Evolutionary conservation across 345 rosid species (phyloP), one percentile per base, ranked within the genome.

Genomic region (Pistacia vera): DNA sequence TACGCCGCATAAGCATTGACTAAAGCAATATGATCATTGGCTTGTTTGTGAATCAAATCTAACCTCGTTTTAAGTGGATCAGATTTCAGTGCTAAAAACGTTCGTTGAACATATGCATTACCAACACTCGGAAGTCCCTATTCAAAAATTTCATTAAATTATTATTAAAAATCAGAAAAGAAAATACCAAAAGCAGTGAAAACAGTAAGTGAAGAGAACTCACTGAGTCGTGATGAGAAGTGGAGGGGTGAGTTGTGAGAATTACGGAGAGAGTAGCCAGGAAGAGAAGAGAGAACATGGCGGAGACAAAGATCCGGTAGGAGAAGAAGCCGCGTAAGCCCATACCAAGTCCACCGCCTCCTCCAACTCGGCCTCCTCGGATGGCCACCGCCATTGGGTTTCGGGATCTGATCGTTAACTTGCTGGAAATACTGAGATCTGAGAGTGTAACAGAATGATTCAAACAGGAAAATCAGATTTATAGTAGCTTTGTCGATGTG

Each of bases 31-130:
- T 94, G 97, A 74, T 94, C 97, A 66, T 82, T 92, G 11, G 97
- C 97, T 85, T 94, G 98, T 83, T 89, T 94, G 70, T 92, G 82
- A 68, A 92, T 91, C 89, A 94, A 87, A 89, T 89, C 98, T 72
- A 94, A 75, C 58, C 98, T 82, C 6, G 98, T 92, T 78, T 84
- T 90, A 70, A 88, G 77, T 7, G 98, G 98, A 86, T 94, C 94
- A 28, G 97, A 92, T 67, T 92, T 91, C 72, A 92, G 70, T 12
- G 95, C 94, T 77, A 92, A 61, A 80, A 88, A 85, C 0, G 98
- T 88, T 72, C 88, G 80, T 66, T 86, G 96, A 75, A 88, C 80
- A 76, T 92, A 93, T 2, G 89, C 92, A 76, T 88, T 85, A 30
- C 92, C 95, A 30, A 63, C 83, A 51, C 79, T 85, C 52, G 89